phyloP scores from a whole-genome alignment of 2,329 filamentous ascomycete species.

The Penicillium griseofulvum region DNA sequence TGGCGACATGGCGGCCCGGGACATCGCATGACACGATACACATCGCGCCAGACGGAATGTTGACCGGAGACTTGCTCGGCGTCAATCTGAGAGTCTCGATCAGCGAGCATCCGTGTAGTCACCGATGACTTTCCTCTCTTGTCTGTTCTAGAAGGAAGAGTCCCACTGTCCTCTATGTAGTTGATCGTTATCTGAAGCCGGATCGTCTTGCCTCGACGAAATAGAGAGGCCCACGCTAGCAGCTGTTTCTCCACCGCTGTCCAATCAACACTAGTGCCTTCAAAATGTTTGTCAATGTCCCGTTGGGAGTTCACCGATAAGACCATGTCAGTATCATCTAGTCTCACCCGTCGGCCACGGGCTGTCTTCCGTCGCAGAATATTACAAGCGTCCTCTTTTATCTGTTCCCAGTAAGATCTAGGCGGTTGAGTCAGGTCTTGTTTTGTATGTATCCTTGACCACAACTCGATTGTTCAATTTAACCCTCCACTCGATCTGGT shows the following conservation, averaged over 20 bases:
- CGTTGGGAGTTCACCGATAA: constrained; percentile 23
- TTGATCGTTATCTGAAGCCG: constrained; percentile 25
- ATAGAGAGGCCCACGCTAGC: constrained; percentile 19
- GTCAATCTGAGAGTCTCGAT: constrained; percentile 23
- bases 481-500: constrained; percentile 14
- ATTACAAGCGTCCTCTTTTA: constrained; percentile 16
- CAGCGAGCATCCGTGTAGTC: constrained; percentile 27
- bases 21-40: constrained; percentile 36
- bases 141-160: constrained; percentile 5
- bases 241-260: constrained; percentile 23
- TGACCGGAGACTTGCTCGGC: constrained; percentile 19
- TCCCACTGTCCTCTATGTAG: constrained; percentile 24
- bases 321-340: constrained; percentile 23
- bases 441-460: constrained; percentile 24
- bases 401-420: constrained; percentile 13
- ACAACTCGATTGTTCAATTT: constrained; percentile 18
- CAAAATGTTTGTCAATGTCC: constrained; percentile 22
- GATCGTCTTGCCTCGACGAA: constrained; percentile 22
- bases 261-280: constrained; percentile 24
- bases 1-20: constrained; percentile 26
- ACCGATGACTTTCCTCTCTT: constrained; percentile 21
- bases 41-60: constrained; percentile 24
- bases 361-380: constrained; percentile 19
- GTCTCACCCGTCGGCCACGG: constrained; percentile 20
- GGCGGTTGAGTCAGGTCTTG: constrained; percentile 18